phyloP scores from a whole-genome alignment of 805 yeast species.

The Cyberlindnera bimundalis region DNA sequence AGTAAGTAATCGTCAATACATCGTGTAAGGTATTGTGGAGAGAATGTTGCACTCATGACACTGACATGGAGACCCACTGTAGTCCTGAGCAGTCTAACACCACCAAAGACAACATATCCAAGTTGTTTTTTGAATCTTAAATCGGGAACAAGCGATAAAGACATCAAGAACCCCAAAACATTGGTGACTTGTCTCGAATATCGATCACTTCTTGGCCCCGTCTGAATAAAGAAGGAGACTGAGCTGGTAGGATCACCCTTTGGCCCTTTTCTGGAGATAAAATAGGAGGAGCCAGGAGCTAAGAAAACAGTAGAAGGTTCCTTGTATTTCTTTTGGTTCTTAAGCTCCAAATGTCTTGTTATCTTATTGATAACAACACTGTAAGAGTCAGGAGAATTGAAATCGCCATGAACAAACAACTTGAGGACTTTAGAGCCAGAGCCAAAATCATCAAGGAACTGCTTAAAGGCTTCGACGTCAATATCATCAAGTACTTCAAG shows the following conservation, averaged over 20 bases:
- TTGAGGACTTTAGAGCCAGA: conserved; percentile 32
- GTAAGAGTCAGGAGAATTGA: conserved; percentile 26
- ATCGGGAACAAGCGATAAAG: conserved; percentile 41
- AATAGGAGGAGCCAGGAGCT: conserved; percentile 35
- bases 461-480: conserved; percentile 34
- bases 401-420: conserved; percentile 52
- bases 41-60: conserved; percentile 47
- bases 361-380: conserved; percentile 25
- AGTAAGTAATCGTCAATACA: conserved; percentile 47
- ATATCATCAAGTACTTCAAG: conserved; percentile 51
- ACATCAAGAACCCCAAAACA: conserved; percentile 45
- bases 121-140: conserved; percentile 54
- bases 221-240: conserved; percentile 52
- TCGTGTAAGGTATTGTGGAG: conserved; percentile 38
- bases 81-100: conserved; percentile 46
- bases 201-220: conserved; percentile 43
- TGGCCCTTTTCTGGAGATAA: conserved; percentile 33
- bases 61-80: conserved; percentile 58
- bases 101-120: conserved; percentile 62
- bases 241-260: conserved; percentile 49
- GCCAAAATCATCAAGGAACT: conserved; percentile 31
- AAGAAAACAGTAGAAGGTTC: conserved; percentile 40
- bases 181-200: conserved; percentile 39
- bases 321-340: not conserved
- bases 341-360: conserved; percentile 26